Percentiles rank a stretch among this genome's conserved stretches.
phyloP scores from a whole-genome alignment of 2,329 filamentous ascomycete species.

The Venturia carpophila region DNA sequence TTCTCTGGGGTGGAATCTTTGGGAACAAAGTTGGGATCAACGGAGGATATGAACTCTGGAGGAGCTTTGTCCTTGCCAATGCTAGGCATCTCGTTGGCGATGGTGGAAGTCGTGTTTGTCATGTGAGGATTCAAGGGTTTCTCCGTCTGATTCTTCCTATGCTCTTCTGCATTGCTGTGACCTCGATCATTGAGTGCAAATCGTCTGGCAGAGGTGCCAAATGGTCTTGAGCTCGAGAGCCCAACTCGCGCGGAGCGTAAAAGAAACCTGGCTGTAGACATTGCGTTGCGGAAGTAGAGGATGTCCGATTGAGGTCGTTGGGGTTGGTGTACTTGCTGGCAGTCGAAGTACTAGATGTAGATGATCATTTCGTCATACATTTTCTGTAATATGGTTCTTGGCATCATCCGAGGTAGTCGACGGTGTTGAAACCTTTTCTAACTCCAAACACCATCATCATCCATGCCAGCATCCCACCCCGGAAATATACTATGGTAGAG shows the following conservation, averaged over 20 bases:
- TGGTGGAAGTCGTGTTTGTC: constrained; percentile 57
- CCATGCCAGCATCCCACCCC: too few relatives aligned
- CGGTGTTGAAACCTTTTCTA: not conserved
- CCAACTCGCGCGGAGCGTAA: constrained; percentile 11
- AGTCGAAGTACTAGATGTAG: not conserved
- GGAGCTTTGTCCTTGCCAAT: constrained; percentile 50
- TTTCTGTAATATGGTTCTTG: not conserved
- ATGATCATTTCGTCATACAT: constrained; percentile 3
- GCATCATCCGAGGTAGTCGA: constrained; percentile 3
- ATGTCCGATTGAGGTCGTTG: not conserved
- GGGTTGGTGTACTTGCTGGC: not conserved
- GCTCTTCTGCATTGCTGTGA: constrained; percentile 46
- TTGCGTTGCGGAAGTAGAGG: not conserved
- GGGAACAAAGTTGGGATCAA: constrained; percentile 49
- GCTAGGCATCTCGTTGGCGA: constrained; percentile 54
- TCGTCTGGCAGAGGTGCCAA: constrained; percentile 9
- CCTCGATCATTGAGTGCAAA: constrained; percentile 39
- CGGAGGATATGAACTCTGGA: constrained; percentile 52
- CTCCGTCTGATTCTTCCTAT: constrained; percentile 49
- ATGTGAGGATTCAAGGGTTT: constrained; percentile 54
- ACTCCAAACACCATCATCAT: not conserved
- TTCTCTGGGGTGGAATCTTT: constrained; percentile 55
- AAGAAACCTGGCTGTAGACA: constrained; percentile 13
- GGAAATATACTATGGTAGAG: too few relatives aligned
- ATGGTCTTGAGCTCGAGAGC: not conserved